Conservation (phyloP, 495 filamentous ascomycete species). For the Platismatia glauca region DNA sequence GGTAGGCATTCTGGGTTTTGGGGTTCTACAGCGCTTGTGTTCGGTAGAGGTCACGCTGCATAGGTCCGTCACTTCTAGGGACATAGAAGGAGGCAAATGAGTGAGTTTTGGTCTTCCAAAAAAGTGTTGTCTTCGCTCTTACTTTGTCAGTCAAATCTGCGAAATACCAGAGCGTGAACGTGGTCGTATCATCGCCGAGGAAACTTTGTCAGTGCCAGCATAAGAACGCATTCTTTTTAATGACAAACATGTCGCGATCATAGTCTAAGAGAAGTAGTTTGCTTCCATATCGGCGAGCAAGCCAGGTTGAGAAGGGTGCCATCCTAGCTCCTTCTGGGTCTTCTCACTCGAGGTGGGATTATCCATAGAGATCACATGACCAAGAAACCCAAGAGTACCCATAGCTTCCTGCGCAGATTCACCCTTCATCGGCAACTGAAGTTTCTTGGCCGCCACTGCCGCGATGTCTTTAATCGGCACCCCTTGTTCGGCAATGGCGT, state of each 20-base stretch:
- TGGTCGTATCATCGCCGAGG: too few species aligned
- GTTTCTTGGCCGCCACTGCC: conserved; percentile 24
- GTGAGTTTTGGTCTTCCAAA: too few species aligned
- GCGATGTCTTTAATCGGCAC: conserved; percentile 35
- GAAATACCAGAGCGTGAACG: too few species aligned
- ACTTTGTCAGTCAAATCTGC: too few species aligned
- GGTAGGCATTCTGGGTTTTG: too few species aligned
- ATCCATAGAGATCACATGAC: conserved; percentile 22
- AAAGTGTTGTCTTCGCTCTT: too few species aligned
- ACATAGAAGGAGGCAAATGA: too few species aligned
- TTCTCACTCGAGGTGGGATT: conserved; percentile 36
- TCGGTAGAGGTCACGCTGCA: too few species aligned
- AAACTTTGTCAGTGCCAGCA: too few species aligned
- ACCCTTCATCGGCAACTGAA: neutral
- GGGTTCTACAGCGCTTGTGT: too few species aligned
- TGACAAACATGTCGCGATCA: conserved; percentile 15
- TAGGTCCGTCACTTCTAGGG: too few species aligned
- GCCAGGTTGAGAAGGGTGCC: conserved; percentile 27
- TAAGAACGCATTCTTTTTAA: neutral
- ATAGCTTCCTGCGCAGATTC: neutral
- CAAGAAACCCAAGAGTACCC: conserved; percentile 14
- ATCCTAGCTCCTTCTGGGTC: conserved; percentile 36
- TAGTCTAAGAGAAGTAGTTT: neutral
- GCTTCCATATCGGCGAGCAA: conserved; percentile 30
- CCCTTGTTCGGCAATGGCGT: conserved; percentile 36